Evolutionary conservation across 768 basidiomycete species (phyloP).

Genomic region (Tylopilus vinaceipallidus): DNA sequence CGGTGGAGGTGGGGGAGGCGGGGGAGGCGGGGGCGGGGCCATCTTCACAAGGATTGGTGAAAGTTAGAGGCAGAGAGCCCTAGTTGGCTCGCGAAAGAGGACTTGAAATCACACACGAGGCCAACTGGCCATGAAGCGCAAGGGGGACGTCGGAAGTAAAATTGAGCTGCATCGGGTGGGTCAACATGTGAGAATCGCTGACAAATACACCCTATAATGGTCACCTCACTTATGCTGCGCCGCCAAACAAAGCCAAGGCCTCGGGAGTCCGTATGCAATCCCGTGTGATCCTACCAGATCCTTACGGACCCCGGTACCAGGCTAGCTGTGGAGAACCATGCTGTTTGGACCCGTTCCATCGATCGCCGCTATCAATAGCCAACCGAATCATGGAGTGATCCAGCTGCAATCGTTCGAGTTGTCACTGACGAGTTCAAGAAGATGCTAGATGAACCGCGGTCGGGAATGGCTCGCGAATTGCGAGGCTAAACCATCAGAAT

Average conservation of each 20-base stretch:
- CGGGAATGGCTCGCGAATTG: conserved; percentile 3
- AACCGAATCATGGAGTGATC: conserved; percentile 5
- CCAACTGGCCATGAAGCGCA: conserved; percentile 18
- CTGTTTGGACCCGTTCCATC: conserved; percentile 14
- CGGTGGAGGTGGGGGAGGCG: conserved; percentile 49
- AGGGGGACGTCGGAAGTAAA: conserved; percentile 24
- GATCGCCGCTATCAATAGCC: conserved; percentile 3
- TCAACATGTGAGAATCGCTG: conserved; percentile 17
- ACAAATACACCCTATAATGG: conserved; percentile 24
- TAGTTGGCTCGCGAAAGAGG: conserved; percentile 15
- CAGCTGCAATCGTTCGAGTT: not conserved
- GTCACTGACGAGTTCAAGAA: not conserved
- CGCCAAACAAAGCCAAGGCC: conserved; percentile 14
- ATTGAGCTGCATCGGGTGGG: conserved; percentile 15
- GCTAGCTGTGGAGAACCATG: conserved; percentile 13
- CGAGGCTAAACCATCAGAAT: conserved; percentile 12
- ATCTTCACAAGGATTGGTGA: conserved; percentile 34
- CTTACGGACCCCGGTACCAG: conserved; percentile 7
- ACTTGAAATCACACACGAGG: conserved; percentile 30
- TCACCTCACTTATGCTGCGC: conserved; percentile 12
- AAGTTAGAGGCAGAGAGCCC: conserved; percentile 18
- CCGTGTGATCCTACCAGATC: conserved; percentile 25
- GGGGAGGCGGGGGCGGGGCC: conserved; percentile 50
- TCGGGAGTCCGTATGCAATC: conserved; percentile 13
- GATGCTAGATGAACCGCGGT: not conserved